Evolutionary conservation across 768 basidiomycete genomes (phyloP).

Genomic region (Mycena polygramma): DNA sequence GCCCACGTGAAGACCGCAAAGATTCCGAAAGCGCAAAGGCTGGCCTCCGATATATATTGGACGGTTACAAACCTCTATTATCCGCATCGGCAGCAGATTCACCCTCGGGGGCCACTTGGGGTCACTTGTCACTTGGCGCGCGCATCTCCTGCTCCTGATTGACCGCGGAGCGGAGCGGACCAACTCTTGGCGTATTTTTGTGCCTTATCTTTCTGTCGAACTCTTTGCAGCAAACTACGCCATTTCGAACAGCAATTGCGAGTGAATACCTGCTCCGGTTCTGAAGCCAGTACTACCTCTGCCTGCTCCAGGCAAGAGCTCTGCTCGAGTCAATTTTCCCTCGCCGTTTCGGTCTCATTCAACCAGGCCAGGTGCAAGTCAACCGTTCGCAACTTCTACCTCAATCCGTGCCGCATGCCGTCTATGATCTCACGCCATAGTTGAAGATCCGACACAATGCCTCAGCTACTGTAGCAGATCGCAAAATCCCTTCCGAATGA

Average conservation of each 20-base stretch:
- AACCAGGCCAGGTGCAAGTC: too few relatives aligned
- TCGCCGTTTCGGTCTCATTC: too few relatives aligned
- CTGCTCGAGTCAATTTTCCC: too few relatives aligned
- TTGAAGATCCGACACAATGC: slow-evolving; percentile 14
- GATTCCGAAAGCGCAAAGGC: too few relatives aligned
- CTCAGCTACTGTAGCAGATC: neutral
- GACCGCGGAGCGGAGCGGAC: neutral
- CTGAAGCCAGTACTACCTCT: neutral
- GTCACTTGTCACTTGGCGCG: too few relatives aligned
- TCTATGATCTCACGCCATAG: slow-evolving; percentile 19
- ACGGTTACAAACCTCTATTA: too few relatives aligned
- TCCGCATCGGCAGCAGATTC: too few relatives aligned
- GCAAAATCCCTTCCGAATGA: slow-evolving; percentile 25
- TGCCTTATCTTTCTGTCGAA: neutral
- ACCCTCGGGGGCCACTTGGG: too few relatives aligned
- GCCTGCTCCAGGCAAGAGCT: neutral
- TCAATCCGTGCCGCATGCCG: neutral
- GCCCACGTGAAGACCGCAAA: too few relatives aligned
- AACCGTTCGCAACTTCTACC: neutral
- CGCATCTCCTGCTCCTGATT: too few relatives aligned
- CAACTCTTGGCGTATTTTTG: neutral
- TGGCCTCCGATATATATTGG: too few relatives aligned
- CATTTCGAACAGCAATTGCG: slow-evolving; percentile 24
- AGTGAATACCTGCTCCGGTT: neutral
- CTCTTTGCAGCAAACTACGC: slow-evolving; percentile 9